Conservation (phyloP, 2,329 filamentous ascomycete genomes). For the Zymoseptoria passerinii region DNA sequence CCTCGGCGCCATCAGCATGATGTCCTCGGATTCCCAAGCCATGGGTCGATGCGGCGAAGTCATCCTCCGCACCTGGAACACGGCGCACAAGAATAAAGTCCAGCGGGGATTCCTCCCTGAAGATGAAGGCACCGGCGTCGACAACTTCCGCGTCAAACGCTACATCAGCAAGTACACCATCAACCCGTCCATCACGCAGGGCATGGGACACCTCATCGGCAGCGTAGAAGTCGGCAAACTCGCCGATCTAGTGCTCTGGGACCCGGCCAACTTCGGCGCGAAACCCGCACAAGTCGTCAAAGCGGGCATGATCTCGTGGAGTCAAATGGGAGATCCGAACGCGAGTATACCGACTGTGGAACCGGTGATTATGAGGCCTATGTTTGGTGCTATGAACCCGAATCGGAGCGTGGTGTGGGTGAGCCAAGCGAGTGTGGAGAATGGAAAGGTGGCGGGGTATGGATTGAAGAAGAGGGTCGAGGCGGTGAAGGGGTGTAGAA, state of each 20-base stretch:
- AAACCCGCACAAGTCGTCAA: slow-evolving; percentile 80
- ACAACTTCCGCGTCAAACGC: slow-evolving; percentile 86
- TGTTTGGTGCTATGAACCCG: slow-evolving; percentile 66
- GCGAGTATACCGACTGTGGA: slow-evolving; percentile 75
- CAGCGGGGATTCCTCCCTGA: slow-evolving; percentile 70
- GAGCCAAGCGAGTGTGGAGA: slow-evolving; percentile 60
- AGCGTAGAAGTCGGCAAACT: slow-evolving; percentile 83
- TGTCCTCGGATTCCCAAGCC: slow-evolving; percentile 89
- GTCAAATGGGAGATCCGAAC: slow-evolving; percentile 62
- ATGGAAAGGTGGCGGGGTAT: slow-evolving; percentile 62
- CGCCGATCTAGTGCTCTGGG: slow-evolving; percentile 84
- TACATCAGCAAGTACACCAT: slow-evolving; percentile 96
- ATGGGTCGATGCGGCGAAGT: slow-evolving; percentile 97
- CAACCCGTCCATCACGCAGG: slow-evolving; percentile 85
- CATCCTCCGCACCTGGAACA: slow-evolving; percentile 89
- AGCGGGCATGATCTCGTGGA: slow-evolving; percentile 73
- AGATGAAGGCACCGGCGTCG: slow-evolving; percentile 69
- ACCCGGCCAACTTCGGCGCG: slow-evolving; percentile 73
- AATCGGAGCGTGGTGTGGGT: slow-evolving; percentile 70
- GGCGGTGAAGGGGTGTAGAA: slow-evolving; percentile 67
- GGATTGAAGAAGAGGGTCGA: slow-evolving; percentile 71
- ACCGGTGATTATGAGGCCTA: slow-evolving; percentile 72
- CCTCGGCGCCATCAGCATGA: slow-evolving; percentile 92
- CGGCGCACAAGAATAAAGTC: slow-evolving; percentile 90
- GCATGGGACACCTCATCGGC: slow-evolving; percentile 78